Conservation (phyloP, 225 moss, liverwort and hornwort genomes). For the Neckera pumila region DNA sequence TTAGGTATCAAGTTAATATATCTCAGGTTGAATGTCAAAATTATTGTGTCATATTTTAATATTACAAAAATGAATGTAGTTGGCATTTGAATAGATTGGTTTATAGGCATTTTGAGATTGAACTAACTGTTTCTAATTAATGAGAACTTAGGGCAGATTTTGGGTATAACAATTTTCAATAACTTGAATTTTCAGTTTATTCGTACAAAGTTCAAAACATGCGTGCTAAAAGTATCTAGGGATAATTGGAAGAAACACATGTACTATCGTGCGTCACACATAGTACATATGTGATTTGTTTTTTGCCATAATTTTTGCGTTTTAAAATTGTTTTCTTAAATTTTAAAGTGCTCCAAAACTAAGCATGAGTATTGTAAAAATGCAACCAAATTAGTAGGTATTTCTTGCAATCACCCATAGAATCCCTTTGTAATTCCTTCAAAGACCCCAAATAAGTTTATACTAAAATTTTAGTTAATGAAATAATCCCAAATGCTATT, state of each 20-base stretch:
- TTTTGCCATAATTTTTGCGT: too few species aligned
- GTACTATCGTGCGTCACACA: too few species aligned
- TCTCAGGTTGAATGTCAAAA: neutral
- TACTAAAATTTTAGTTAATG: accelerated
- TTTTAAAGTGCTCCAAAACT: too few species aligned
- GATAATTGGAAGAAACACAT: too few species aligned
- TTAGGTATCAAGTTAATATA: neutral
- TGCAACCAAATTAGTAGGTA: too few species aligned
- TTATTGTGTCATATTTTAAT: neutral
- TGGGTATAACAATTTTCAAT: neutral
- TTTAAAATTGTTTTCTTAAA: too few species aligned
- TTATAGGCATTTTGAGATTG: neutral
- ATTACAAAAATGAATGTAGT: neutral
- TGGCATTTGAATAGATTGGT: neutral
- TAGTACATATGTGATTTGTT: too few species aligned
- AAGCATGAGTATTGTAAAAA: too few species aligned
- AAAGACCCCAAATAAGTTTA: accelerated
- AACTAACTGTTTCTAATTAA: neutral
- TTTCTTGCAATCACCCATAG: too few species aligned
- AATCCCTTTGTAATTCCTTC: accelerated
- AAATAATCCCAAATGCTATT: neutral
- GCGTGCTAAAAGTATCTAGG: too few species aligned
- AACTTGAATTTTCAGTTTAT: neutral
- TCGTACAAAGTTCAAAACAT: accelerated
- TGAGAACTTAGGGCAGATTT: neutral